Percentiles rank a stretch among this genome's conserved stretches.
These are phyloP conservation scores for Suillus americanus DNA, from an alignment of 768 basidiomycete genomes.

Conservation along the genomic window DNA sequence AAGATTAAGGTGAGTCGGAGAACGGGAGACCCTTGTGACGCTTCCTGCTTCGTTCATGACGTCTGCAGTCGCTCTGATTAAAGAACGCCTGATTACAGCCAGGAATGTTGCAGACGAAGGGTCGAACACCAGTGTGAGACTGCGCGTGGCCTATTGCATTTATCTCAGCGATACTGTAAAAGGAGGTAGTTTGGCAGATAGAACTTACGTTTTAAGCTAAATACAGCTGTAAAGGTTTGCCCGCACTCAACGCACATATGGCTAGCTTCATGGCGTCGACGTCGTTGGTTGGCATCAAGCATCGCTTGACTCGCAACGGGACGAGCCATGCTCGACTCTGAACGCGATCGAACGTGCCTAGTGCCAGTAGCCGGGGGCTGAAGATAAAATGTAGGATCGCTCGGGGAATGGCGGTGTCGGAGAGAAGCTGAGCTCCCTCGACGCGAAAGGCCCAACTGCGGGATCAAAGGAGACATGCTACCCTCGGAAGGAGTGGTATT, in stretches of 20 bases:
- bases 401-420: neutral
- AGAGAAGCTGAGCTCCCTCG: neutral
- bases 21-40: slow-evolving; percentile 24
- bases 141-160: slow-evolving; percentile 24
- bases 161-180: no score
- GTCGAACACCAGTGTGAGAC: slow-evolving; percentile 28
- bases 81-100: slow-evolving; percentile 30
- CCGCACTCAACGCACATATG: slow-evolving; percentile 17
- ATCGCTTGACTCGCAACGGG: slow-evolving; percentile 33
- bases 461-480: slow-evolving; percentile 1
- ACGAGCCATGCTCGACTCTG: slow-evolving; percentile 12
- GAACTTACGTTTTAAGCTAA: slow-evolving; percentile 33
- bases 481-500: slow-evolving; percentile 16
- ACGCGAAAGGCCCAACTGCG: neutral
- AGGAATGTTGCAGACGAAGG: slow-evolving; percentile 22
- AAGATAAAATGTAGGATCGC: slow-evolving; percentile 8
- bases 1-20: neutral
- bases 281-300: slow-evolving; percentile 31
- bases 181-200: neutral
- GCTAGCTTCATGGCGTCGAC: slow-evolving; percentile 28
- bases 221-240: slow-evolving; percentile 30
- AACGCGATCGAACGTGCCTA: slow-evolving; percentile 18
- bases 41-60: slow-evolving; percentile 33
- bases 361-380: neutral
- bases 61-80: slow-evolving; percentile 34